These are phyloP conservation scores for Mycocentrospora acerina DNA, from an alignment of 2,329 filamentous ascomycete species.

Conservation along the genomic window DNA sequence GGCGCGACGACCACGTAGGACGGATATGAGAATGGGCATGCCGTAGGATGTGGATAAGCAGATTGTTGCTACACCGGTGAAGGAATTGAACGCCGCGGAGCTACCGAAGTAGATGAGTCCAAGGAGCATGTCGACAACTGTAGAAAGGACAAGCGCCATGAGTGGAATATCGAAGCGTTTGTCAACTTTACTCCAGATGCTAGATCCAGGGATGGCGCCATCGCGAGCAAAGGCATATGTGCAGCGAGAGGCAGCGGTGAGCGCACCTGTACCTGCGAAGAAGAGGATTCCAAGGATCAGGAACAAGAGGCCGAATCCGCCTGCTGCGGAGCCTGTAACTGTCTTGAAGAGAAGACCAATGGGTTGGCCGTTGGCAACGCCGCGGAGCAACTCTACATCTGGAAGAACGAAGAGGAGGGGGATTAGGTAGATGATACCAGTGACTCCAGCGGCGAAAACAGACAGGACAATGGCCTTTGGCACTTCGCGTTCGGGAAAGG, in stretches of 20 bases:
- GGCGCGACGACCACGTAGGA: conserved; percentile 65
- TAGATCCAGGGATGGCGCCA: conserved; percentile 70
- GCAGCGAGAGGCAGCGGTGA: conserved; percentile 73
- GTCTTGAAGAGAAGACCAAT: conserved; percentile 75
- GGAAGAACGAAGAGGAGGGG: conserved; percentile 77
- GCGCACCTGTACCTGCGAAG: conserved; percentile 72
- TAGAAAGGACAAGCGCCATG: conserved; percentile 68
- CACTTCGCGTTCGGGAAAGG: conserved; percentile 67
- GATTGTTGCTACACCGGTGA: conserved; percentile 78
- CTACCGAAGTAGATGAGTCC: conserved; percentile 80
- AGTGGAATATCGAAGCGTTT: conserved; percentile 68
- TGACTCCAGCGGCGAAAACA: conserved; percentile 66
- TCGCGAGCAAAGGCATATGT: conserved; percentile 77
- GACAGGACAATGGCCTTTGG: conserved; percentile 71
- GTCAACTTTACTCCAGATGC: conserved; percentile 67
- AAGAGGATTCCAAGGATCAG: conserved; percentile 74
- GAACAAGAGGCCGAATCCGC: conserved; percentile 75
- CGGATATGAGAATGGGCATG: conserved; percentile 70
- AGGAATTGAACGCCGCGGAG: conserved; percentile 74
- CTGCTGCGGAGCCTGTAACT: conserved; percentile 70
- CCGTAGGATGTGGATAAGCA: conserved; percentile 75
- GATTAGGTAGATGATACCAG: conserved; percentile 67
- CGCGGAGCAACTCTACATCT: conserved; percentile 63
- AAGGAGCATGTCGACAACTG: conserved; percentile 67
- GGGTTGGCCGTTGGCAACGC: conserved; percentile 71